Evolutionary conservation across 768 basidiomycete genomes (phyloP).

Genomic region (Tephrocybe sp.): DNA sequence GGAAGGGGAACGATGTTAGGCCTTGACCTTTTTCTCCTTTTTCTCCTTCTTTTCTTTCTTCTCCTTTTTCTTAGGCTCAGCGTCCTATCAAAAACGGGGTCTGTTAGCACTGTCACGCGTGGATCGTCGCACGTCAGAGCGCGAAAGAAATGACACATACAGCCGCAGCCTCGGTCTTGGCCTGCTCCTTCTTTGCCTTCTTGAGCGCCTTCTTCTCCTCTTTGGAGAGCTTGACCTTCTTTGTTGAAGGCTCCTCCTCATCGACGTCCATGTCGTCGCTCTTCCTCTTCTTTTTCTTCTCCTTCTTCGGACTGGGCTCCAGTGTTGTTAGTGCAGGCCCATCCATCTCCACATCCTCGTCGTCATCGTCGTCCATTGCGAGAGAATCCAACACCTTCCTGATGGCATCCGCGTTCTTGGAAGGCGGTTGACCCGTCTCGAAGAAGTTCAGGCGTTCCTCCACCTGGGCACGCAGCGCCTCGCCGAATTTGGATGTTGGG

Average conservation of each 20-base stretch:
- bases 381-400: conserved; percentile 83
- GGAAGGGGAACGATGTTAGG: conserved; percentile 19
- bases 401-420: conserved; percentile 92
- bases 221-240: conserved; percentile 78
- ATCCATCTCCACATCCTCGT: conserved; percentile 44
- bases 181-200: conserved; percentile 70
- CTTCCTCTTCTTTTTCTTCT: conserved; percentile 71
- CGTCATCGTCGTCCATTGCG: conserved; percentile 58
- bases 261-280: conserved; percentile 68
- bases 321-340: conserved; percentile 58
- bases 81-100: conserved; percentile 14
- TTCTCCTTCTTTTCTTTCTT: conserved; percentile 49
- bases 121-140: conserved; percentile 8
- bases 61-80: conserved; percentile 46
- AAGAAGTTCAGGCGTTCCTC: conserved; percentile 96
- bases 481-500: conserved; percentile 92
- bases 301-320: conserved; percentile 54
- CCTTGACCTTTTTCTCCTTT: conserved; percentile 35
- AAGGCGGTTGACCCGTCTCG: conserved; percentile 85
- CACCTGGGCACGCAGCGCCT: conserved; percentile 90
- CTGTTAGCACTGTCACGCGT: not conserved
- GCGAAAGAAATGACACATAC: conserved; percentile 37
- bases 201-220: conserved; percentile 87
- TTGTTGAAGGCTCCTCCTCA: conserved; percentile 51
- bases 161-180: conserved; percentile 47